Conservation (phyloP, 768 basidiomycete genomes). For the Rhodotorula graminis region DNA sequence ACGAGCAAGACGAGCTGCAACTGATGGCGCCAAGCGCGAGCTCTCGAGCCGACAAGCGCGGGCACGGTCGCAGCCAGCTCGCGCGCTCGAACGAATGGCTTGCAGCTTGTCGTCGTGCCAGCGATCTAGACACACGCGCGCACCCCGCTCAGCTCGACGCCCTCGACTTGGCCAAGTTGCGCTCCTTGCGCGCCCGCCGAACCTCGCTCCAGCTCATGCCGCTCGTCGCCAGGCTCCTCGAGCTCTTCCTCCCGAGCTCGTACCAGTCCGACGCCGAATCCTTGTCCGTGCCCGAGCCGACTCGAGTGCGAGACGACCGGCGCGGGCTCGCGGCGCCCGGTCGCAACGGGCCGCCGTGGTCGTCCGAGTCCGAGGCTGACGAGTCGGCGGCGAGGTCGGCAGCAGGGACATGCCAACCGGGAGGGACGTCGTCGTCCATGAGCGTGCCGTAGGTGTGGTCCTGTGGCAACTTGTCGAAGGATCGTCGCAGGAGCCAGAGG, state of each 20-base stretch:
- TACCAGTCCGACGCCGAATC: conserved; percentile 5
- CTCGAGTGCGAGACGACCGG: not conserved
- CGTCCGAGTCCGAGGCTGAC: conserved; percentile 22
- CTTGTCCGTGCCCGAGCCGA: not conserved
- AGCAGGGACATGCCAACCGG: conserved; percentile 15
- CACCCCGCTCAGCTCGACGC: not conserved
- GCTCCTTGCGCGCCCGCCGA: not conserved
- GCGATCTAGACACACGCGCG: too few species aligned
- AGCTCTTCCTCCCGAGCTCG: conserved; percentile 7
- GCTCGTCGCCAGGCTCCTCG: not conserved
- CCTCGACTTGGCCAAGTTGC: not conserved
- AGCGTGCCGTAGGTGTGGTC: not conserved
- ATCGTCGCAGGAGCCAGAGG: conserved; percentile 6
- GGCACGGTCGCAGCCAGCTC: too few species aligned
- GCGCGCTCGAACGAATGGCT: too few species aligned
- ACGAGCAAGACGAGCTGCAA: too few species aligned
- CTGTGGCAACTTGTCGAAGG: not conserved
- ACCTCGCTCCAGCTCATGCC: conserved; percentile 13
- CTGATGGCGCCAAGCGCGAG: too few species aligned
- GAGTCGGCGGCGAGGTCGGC: conserved; percentile 19
- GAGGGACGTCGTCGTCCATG: conserved; percentile 16
- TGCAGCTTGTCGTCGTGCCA: too few species aligned
- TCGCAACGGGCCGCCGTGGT: not conserved
- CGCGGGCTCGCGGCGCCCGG: too few species aligned
- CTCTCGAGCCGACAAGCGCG: too few species aligned